These are phyloP conservation scores for Stagonosporopsis tanaceti DNA, from an alignment of 2,329 filamentous ascomycete genomes.

Conservation along the genomic window DNA sequence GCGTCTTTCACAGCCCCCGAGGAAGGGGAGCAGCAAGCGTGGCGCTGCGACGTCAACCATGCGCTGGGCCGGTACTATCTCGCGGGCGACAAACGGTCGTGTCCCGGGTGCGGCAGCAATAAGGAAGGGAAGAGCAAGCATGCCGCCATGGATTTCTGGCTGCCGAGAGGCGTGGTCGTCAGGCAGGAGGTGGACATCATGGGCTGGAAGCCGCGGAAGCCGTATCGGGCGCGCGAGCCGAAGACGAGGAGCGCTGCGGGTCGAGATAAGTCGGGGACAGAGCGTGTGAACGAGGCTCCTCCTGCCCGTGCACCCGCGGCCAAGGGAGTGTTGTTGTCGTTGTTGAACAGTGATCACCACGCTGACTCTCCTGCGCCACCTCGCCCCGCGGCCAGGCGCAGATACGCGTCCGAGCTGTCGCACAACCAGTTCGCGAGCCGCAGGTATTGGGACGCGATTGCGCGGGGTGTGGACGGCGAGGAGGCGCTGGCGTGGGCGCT, in stretches of 20 bases:
- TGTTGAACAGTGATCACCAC: too few species aligned
- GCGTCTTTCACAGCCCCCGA: constrained; percentile 25
- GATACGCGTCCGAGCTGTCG: not conserved
- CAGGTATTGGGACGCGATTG: constrained; percentile 31
- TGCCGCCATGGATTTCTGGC: constrained; percentile 37
- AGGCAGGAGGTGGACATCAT: constrained; percentile 29
- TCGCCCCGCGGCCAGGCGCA: too few species aligned
- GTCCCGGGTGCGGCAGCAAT: constrained; percentile 35
- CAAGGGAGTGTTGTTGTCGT: too few species aligned
- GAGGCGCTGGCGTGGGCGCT: constrained; percentile 30
- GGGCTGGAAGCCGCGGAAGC: constrained; percentile 30
- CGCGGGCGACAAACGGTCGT: constrained; percentile 33
- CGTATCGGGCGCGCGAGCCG: constrained; percentile 23
- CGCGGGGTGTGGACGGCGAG: constrained; percentile 12
- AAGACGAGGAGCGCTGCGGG: not conserved
- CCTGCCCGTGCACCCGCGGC: too few species aligned
- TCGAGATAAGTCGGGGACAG: too few species aligned
- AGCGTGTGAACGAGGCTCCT: too few species aligned
- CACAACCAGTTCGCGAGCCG: constrained; percentile 37
- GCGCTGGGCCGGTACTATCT: constrained; percentile 43
- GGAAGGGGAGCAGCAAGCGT: constrained; percentile 27
- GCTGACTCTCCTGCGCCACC: too few species aligned
- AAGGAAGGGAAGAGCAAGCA: constrained; percentile 21
- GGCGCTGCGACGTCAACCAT: constrained; percentile 41
- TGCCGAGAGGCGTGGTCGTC: constrained; percentile 26